Evolutionary conservation across 441 rosid species (phyloP), one percentile per base, ranked within the genome.

Genomic region (Croton laevigatus): DNA sequence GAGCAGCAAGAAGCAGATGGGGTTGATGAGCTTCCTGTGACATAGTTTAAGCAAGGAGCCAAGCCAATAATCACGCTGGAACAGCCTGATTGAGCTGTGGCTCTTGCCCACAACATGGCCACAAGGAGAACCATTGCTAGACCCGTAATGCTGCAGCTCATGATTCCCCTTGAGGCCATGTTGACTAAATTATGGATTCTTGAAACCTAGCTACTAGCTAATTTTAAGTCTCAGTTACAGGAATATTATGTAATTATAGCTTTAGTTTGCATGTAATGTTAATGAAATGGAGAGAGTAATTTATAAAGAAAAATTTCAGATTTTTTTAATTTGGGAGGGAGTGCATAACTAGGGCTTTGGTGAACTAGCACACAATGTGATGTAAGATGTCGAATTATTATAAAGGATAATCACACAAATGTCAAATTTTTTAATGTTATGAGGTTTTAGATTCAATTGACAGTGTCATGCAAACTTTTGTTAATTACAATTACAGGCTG

Each of bases 1-100:
- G 88, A 76, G 83, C 92, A 87, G 82, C 92, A 87, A 7, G 79
- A 77, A 14, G 87, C 22, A 0, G 92, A 77, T 6, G 92, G 92
- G 4, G 76, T 80, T 10, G 86, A 72, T 14, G 89, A 81, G 82
- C 81, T 84, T 53, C 89, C 89, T 0, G 75, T 76, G 38, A 86
- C 81, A 58, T 74, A 86, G 68, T 75, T 71, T 32, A 86, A 72
- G 82, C 90, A 86, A 0, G 90, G 86, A 14, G 89, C 83, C 65
- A 88, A 58, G 77, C 83, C 77, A 34, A 81, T 62, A 3, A 87
- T 68, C 37, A 79, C 86, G 16, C 60, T 85, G 71, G 78, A 78
- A 80, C 90, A 88, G 72, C 75, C 76, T 19, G 88, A 80, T 65
- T 86, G 90, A 8, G 88, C 85, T 66, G n/a, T 59, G 69, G 82